Conservation (phyloP, 257 asterid species). For the Fraxinus anomala region DNA sequence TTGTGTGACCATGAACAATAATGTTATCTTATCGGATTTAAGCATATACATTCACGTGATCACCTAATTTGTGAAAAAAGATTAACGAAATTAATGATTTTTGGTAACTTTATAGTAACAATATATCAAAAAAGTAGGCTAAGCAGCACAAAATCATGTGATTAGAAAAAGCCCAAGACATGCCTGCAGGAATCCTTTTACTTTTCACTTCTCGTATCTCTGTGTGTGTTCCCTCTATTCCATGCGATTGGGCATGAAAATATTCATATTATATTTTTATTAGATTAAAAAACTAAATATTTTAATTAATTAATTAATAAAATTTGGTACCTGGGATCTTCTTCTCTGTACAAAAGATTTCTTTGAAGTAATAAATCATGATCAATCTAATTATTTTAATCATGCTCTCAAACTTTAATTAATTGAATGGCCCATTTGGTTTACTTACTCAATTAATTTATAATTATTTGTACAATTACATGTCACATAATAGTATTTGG, state of each 20-base stretch:
- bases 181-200: conserved; percentile 52
- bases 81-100: too few species aligned
- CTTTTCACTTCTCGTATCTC: conserved; percentile 44
- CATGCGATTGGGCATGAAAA: conserved; percentile 62
- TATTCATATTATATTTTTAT: conserved; percentile 40
- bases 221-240: conserved; percentile 73
- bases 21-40: too few species aligned
- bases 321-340: conserved; percentile 51
- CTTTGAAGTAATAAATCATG: conserved; percentile 64
- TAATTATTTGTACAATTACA: neutral
- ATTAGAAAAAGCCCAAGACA: conserved; percentile 28
- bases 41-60: too few species aligned
- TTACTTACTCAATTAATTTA: conserved; percentile 45
- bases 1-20: too few species aligned
- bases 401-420: conserved; percentile 41
- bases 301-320: conserved; percentile 32
- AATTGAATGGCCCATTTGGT: conserved; percentile 54
- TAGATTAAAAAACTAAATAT: conserved; percentile 30
- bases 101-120: too few species aligned
- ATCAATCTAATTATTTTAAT: conserved; percentile 39
- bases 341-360: conserved; percentile 61
- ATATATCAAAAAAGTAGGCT: too few species aligned
- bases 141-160: conserved; percentile 19
- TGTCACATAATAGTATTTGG: conserved; percentile 42
- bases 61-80: too few species aligned